These are phyloP conservation scores for Pythium graminicola DNA, from an alignment of 352 stramenopile genomes.

Conservation along the genomic window DNA sequence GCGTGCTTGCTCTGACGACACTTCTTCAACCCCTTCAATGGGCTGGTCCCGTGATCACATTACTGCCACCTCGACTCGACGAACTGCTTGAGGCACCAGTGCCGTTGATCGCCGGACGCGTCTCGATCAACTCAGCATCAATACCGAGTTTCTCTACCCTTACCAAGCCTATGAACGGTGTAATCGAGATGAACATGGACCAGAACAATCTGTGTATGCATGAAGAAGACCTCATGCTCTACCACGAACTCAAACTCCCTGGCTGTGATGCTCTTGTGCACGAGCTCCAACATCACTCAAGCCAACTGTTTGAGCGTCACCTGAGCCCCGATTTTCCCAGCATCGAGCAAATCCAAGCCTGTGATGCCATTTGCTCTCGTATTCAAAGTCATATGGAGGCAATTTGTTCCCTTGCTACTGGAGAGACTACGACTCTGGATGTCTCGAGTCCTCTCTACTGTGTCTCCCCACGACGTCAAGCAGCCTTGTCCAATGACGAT, in stretches of 20 bases:
- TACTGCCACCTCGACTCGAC: constrained; percentile 57
- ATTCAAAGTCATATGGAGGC: constrained; percentile 59
- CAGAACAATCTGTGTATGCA: constrained; percentile 71
- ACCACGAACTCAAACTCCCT: constrained; percentile 73
- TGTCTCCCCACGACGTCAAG: constrained; percentile 14
- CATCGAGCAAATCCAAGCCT: constrained; percentile 62
- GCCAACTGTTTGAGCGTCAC: constrained; percentile 51
- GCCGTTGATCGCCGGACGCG: constrained; percentile 66
- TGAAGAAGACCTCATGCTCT: constrained; percentile 59
- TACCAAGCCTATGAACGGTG: constrained; percentile 46
- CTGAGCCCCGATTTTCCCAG: constrained; percentile 52
- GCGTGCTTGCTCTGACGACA: constrained; percentile 65
- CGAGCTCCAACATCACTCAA: constrained; percentile 50
- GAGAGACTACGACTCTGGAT: constrained; percentile 23
- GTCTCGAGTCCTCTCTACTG: constrained; percentile 16
- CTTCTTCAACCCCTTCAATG: constrained; percentile 64
- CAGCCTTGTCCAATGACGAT: background rate
- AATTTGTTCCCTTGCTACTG: constrained; percentile 47
- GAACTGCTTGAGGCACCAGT: constrained; percentile 74
- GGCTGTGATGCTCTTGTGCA: constrained; percentile 65
- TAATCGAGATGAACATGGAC: constrained; percentile 83
- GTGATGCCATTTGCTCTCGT: constrained; percentile 54
- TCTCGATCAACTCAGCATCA: constrained; percentile 42
- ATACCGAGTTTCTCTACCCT: constrained; percentile 54
- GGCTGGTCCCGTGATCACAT: constrained; percentile 67